Evolutionary conservation across 176 grass and related monocot species (phyloP).

Genomic region (Coix lacrymajobi): DNA sequence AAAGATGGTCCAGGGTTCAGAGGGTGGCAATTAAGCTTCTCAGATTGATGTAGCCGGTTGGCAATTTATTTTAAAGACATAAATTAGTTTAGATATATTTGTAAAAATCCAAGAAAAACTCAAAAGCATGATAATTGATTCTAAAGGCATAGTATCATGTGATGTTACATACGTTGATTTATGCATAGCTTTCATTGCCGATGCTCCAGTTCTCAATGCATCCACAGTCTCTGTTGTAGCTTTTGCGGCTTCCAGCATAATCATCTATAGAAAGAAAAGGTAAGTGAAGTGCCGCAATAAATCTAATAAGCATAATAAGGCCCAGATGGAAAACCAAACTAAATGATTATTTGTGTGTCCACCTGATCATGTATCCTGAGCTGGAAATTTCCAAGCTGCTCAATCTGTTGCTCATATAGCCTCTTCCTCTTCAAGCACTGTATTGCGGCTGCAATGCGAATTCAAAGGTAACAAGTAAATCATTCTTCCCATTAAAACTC

Average conservation of each 20-base stretch:
- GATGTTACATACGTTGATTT: constrained; percentile 71
- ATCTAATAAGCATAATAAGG: background rate
- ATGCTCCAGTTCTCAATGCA: constrained; percentile 91
- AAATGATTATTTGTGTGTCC: constrained; percentile 7
- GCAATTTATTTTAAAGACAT: background rate
- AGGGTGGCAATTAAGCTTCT: background rate
- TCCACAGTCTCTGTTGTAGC: constrained; percentile 96
- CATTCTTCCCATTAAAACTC: constrained; percentile 10
- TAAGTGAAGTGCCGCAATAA: background rate
- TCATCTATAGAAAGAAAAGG: constrained; percentile 63
- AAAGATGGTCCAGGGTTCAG: background rate
- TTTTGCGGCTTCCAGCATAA: constrained; percentile 96
- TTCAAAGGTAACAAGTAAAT: background rate
- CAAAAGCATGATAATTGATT: background rate
- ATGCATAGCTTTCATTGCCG: constrained; percentile 94
- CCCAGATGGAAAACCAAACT: background rate
- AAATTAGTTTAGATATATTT: background rate
- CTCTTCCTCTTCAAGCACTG: constrained; percentile 98
- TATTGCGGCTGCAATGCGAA: constrained; percentile 67
- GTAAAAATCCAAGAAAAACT: background rate
- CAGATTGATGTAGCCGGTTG: background rate
- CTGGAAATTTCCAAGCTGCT: constrained; percentile 98
- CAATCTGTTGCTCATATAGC: constrained; percentile 94
- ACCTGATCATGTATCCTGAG: constrained; percentile 99
- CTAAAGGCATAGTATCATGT: constrained; percentile 1